Evolutionary conservation across 495 filamentous ascomycete species (phyloP).

Genomic region (Pseudomonodictys pantanalensis): DNA sequence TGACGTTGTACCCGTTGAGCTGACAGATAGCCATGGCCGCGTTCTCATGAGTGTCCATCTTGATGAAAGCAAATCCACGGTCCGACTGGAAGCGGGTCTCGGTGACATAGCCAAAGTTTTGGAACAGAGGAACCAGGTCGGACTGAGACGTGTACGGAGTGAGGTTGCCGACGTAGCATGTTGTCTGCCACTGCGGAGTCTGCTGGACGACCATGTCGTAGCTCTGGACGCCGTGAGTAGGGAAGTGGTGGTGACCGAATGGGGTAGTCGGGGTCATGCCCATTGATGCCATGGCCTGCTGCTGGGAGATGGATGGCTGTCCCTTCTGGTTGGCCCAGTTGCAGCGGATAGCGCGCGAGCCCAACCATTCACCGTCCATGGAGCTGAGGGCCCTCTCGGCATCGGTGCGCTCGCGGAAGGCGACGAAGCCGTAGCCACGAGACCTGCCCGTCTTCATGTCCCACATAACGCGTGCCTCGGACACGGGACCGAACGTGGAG

Average conservation of each 20-base stretch:
- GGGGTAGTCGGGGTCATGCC: conserved; percentile 97
- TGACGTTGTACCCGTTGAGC: conserved; percentile 93
- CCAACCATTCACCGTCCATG: conserved; percentile 99
- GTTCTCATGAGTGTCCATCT: conserved; percentile 99
- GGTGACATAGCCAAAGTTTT: conserved; percentile 95
- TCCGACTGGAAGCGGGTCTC: conserved; percentile 98
- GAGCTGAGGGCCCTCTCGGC: conserved; percentile 94
- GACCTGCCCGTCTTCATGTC: conserved; percentile 99
- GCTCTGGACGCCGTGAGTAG: conserved; percentile 92
- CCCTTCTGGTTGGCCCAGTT: conserved; percentile 99
- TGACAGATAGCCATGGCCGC: conserved; percentile 98
- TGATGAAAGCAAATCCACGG: conserved; percentile 96
- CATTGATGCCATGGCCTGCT: conserved; percentile 95
- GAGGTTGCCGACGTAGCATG: conserved; percentile 95
- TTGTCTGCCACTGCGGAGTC: conserved; percentile 98
- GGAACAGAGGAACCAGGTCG: conserved; percentile 92
- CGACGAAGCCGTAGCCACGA: conserved; percentile 96
- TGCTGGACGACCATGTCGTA: conserved; percentile 97
- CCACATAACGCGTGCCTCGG: conserved; percentile 99
- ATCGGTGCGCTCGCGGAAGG: conserved; percentile 90
- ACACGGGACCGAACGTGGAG: conserved; percentile 92
- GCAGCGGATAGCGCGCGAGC: conserved; percentile 95
- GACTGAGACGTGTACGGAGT: conserved; percentile 97
- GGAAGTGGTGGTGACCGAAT: conserved; percentile 96
- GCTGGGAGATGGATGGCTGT: conserved; percentile 95